Evolutionary conservation across 306 rosid species (phyloP).

Genomic region (Vigna mungo): DNA sequence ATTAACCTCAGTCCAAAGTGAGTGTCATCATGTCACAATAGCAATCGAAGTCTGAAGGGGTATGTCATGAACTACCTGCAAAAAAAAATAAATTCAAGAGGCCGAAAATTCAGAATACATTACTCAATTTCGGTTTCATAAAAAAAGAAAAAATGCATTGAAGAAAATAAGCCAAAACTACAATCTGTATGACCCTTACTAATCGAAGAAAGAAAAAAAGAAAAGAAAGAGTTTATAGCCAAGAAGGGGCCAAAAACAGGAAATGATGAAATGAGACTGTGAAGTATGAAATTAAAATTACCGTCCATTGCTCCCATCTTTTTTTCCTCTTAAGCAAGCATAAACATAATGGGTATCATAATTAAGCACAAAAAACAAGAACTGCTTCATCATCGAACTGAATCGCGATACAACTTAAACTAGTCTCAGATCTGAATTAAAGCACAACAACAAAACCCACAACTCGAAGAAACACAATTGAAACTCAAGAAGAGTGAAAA

Average conservation of each 20-base stretch:
- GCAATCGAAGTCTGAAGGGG: constrained; percentile 36
- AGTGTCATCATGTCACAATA: constrained; percentile 30
- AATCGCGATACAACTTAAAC: constrained; percentile 29
- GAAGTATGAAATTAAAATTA: constrained; percentile 34
- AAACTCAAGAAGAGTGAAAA: constrained; percentile 14
- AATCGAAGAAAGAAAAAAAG: background rate
- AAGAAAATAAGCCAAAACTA: constrained; percentile 32
- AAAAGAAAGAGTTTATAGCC: background rate
- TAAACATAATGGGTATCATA: constrained; percentile 30
- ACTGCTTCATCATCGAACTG: constrained; percentile 19
- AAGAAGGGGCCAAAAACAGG: background rate
- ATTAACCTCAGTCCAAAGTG: constrained; percentile 25
- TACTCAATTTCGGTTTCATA: constrained; percentile 28
- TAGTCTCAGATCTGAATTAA: constrained; percentile 49
- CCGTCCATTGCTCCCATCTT: constrained; percentile 34
- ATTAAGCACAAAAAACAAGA: constrained; percentile 33
- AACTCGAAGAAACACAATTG: constrained; percentile 12
- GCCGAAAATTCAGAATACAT: constrained; percentile 38
- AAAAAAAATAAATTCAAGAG: constrained; percentile 13
- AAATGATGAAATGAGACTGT: constrained; percentile 1
- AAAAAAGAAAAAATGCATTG: constrained; percentile 36
- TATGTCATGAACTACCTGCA: constrained; percentile 55
- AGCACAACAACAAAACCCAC: constrained; percentile 38
- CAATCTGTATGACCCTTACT: constrained; percentile 2
- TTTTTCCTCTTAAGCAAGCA: constrained; percentile 39